A percentile compares a stretch with the other conserved stretches of the same genome.
These are phyloP conservation scores for Phyllosticta ampelicida DNA, from an alignment of 2,329 filamentous ascomycete species.

Conservation along the genomic window DNA sequence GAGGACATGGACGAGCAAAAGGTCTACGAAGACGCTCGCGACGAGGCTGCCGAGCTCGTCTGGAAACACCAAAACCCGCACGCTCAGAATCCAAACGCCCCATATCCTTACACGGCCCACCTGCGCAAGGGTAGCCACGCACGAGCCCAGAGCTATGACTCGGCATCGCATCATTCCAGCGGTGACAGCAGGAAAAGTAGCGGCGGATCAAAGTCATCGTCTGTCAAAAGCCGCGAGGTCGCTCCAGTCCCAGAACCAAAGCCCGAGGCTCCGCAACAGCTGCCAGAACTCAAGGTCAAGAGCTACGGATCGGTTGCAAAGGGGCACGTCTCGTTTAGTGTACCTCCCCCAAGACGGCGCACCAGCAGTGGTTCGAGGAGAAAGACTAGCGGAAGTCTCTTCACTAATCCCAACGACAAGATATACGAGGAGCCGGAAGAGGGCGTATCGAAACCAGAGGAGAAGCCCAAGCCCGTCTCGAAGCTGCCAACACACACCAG, in stretches of 20 bases:
- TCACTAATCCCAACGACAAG: conserved; percentile 59
- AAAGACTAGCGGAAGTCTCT: conserved; percentile 59
- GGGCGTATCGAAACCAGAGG: conserved; percentile 20
- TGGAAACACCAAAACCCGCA: conserved; percentile 64
- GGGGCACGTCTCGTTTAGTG: conserved; percentile 4
- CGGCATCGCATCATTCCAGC: conserved; percentile 5
- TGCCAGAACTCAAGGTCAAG: conserved; percentile 9
- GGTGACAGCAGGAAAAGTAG: conserved; percentile 9
- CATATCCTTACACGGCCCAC: conserved; percentile 51
- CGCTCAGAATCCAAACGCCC: conserved; percentile 43
- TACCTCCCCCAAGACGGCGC: conserved; percentile 23
- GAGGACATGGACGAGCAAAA: conserved; percentile 59
- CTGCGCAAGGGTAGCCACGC: conserved; percentile 62
- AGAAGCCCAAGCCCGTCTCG: conserved; percentile 14
- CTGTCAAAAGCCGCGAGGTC: conserved; percentile 3
- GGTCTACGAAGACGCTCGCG: conserved; percentile 58
- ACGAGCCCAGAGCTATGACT: conserved; percentile 34
- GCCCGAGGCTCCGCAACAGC: neutral
- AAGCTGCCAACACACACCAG: conserved; percentile 32
- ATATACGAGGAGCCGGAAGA: conserved; percentile 80
- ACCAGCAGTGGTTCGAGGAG: conserved; percentile 57
- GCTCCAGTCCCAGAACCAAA: neutral
- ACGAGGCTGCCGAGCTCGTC: conserved; percentile 70
- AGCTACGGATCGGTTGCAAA: conserved; percentile 16
- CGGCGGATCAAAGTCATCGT: conserved; percentile 22